Percentiles rank a stretch among this genome's conserved stretches.
These are phyloP conservation scores for Auriscalpium orientale DNA, from an alignment of 768 basidiomycete genomes.

Conservation along the genomic window DNA sequence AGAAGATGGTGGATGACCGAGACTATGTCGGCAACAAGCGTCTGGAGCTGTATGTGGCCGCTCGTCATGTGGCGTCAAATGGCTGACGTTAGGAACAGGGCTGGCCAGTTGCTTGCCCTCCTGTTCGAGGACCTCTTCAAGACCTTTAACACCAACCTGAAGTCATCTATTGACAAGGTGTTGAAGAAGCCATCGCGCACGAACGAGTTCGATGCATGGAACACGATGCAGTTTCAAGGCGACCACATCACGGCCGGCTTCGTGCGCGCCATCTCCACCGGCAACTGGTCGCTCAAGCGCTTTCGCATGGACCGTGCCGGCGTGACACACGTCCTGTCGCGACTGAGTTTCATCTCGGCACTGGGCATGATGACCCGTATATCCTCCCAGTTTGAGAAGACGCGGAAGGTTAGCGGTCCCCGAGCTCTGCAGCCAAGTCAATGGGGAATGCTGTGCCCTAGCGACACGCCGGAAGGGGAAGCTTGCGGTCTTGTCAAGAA, in stretches of 20 bases:
- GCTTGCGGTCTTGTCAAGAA: conserved; percentile 99
- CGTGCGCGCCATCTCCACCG: conserved; percentile 94
- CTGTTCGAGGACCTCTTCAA: conserved; percentile 99
- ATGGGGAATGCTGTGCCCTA: conserved; percentile 98
- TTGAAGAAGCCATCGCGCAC: conserved; percentile 94
- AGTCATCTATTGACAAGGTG: conserved; percentile 92
- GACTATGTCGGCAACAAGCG: conserved; percentile 99
- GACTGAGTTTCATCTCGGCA: conserved; percentile 93
- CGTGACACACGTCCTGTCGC: conserved; percentile 94
- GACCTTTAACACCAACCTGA: conserved; percentile 94
- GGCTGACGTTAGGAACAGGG: conserved; percentile 38
- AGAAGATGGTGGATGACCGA: conserved; percentile 95
- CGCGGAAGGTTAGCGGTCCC: conserved; percentile 95
- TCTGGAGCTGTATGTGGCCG: conserved; percentile 74
- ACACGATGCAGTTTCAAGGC: conserved; percentile 92
- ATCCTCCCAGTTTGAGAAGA: conserved; percentile 98
- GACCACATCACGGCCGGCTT: conserved; percentile 95
- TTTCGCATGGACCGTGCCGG: conserved; percentile 99
- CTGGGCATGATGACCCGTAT: conserved; percentile 99
- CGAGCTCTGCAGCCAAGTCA: conserved; percentile 96
- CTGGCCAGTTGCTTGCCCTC: conserved; percentile 90
- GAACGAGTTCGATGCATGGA: conserved; percentile 89
- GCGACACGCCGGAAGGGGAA: conserved; percentile 99
- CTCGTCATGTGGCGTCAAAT: not conserved
- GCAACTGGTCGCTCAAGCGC: conserved; percentile 97